Conservation (phyloP, 108 stramenopile genomes). For the Mediolabrus comicus region DNA sequence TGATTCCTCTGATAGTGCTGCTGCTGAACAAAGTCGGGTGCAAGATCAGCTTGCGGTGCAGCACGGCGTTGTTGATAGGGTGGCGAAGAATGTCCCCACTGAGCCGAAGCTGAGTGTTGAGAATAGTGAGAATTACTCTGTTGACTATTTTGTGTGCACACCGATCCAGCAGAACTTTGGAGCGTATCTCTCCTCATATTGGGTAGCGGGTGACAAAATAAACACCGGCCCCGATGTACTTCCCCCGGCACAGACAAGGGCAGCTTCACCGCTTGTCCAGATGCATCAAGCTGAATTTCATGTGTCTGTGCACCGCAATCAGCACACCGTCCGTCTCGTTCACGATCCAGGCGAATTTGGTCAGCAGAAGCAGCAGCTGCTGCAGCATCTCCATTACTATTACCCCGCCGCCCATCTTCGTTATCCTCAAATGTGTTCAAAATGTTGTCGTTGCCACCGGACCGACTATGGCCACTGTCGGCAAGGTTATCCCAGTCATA, state of each 20-base stretch:
- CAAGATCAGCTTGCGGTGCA: background rate
- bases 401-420: background rate
- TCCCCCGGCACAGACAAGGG: slow-evolving; percentile 52
- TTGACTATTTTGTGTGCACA: slow-evolving; percentile 24
- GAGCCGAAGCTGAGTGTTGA: slow-evolving; percentile 37
- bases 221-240: slow-evolving; percentile 58
- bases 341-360: slow-evolving; percentile 43
- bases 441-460: background rate
- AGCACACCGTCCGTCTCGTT: slow-evolving; percentile 47
- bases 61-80: slow-evolving; percentile 8
- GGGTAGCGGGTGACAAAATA: slow-evolving; percentile 57
- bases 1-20: slow-evolving; percentile 6
- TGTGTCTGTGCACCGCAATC: slow-evolving; percentile 56
- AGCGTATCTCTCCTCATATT: background rate
- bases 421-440: background rate
- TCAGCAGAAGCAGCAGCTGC: background rate
- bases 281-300: slow-evolving; percentile 36
- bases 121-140: slow-evolving; percentile 25
- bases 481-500: slow-evolving; percentile 31
- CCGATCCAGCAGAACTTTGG: slow-evolving; percentile 14
- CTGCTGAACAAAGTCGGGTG: background rate
- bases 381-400: background rate
- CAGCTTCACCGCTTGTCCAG: slow-evolving; percentile 23
- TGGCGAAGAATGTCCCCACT: slow-evolving; percentile 6
- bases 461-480: background rate